phyloP scores from a whole-genome alignment of 78 protist genomes.

The Corallochytrium limacisporum region DNA sequence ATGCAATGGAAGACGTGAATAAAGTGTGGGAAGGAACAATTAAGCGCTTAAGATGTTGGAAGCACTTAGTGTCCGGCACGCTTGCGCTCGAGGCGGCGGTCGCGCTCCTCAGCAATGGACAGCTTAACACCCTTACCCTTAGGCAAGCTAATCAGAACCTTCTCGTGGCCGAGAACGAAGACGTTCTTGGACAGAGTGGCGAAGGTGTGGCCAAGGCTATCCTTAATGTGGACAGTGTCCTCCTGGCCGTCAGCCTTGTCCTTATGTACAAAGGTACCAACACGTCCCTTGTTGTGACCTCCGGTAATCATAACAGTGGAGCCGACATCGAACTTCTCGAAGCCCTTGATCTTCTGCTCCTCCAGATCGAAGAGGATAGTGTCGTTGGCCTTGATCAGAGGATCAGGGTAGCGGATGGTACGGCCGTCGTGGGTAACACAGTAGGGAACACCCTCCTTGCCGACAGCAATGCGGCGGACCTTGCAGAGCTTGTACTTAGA shows the following conservation, averaged over 20 bases:
- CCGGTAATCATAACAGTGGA: conserved; percentile 33
- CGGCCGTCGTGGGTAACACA: conserved; percentile 97
- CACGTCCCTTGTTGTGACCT: conserved; percentile 98
- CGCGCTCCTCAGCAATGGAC: conserved; percentile 65
- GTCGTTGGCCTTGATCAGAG: conserved; percentile 74
- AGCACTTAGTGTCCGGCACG: no score
- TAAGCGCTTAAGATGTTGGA: no score
- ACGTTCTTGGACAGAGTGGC: conserved; percentile 95
- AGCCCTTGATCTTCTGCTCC: conserved; percentile 47
- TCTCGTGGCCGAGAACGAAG: conserved; percentile 86
- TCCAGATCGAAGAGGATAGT: conserved; percentile 78
- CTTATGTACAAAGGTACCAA: conserved; percentile 70
- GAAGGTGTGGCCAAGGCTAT: conserved; percentile 75
- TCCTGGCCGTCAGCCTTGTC: conserved; percentile 92
- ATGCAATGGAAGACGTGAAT: no score
- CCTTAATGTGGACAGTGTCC: conserved; percentile 93
- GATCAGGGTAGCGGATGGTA: conserved; percentile 98
- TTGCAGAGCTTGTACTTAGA: conserved; percentile 87
- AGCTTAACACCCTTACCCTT: conserved; percentile 79
- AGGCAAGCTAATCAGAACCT: conserved; percentile 86
- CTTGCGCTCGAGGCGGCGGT: conserved; percentile 32
- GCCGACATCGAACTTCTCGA: conserved; percentile 58
- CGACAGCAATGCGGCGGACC: conserved; percentile 52
- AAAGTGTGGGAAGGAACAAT: no score
- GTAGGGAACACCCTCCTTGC: conserved; percentile 76